Base-by-base conservation (phyloP, 164 flowering plant species). In the Euptelea pleiosperma region DNA sequence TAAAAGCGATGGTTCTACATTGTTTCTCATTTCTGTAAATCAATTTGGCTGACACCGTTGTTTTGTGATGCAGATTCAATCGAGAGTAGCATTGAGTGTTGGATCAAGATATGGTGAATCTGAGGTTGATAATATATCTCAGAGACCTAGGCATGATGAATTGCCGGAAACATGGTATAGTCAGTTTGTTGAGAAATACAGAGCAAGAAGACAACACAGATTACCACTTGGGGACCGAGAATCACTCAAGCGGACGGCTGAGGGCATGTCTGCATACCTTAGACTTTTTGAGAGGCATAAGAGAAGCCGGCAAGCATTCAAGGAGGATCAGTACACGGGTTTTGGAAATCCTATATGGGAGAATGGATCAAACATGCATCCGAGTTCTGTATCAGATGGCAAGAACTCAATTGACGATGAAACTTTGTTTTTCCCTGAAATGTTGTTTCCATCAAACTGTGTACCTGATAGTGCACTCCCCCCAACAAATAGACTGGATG, bases 91-190 rank as follows among this genome's bases (percentile, higher is more conserved):
- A 21, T 76, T 58, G 55, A 52, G 65, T 64, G 55, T 35, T 72
- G 89, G 83, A 25, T 55, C 87, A 52, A 85, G 84, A 65, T 73
- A 67, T 67, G 60, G 60, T 66, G 88, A 79, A 36, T 58, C 80
- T 52, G 88, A 83, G 46, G 57, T 45, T 60, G 82, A 81, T 57
- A 74, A 58, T 52, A 40, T 69, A 45, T 70, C 85, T 18, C 83
- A 80, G 54, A 80, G 76, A 61, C 70, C 61, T 22, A 72, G 70
- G 64, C 70, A 51, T 30, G 92, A 83, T 35, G 93, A 79, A 33
- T 73, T 94, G 43, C 91, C 91, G 1, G 93, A 86, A 68, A 75
- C 90, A 62, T 91, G 99, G 99, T 94, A 91, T 64, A 77, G 43
- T 63, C 91, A 79, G 60, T 89, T 79, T 55, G 69, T 77, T 64